These are phyloP conservation scores for Mycena rebaudengoi DNA, from an alignment of 768 basidiomycete genomes.

Conservation along the genomic window DNA sequence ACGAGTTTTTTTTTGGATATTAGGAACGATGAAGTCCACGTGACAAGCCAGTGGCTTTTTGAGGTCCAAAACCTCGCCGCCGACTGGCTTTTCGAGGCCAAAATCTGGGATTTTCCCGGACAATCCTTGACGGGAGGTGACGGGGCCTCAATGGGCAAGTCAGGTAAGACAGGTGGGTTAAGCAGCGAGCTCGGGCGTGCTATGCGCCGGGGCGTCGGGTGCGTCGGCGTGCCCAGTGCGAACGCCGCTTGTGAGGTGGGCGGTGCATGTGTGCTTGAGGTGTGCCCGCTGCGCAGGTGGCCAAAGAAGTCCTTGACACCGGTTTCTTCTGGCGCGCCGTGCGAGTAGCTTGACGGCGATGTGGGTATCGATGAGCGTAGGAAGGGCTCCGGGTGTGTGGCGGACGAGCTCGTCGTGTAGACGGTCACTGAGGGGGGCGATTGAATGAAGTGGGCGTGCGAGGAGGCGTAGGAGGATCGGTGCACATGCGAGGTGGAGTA, in stretches of 20 bases:
- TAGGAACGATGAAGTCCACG: no score
- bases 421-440: background rate
- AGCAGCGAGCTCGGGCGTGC: constrained; percentile 10
- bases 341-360: constrained; percentile 14
- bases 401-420: background rate
- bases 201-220: background rate
- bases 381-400: background rate
- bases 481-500: no score
- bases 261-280: no score
- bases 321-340: background rate
- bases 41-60: no score
- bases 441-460: background rate
- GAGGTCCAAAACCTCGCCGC: no score
- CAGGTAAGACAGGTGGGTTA: no score
- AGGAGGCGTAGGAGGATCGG: no score
- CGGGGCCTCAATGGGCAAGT: no score
- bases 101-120: no score
- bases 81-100: no score
- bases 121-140: no score
- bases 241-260: background rate
- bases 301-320: background rate
- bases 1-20: no score
- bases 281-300: constrained; percentile 1
- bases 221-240: background rate
- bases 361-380: background rate